A percentile compares a stretch with the other conserved stretches of the same genome.
phyloP scores from a whole-genome alignment of 768 basidiomycete species.

The Boletus pseudopeckii region DNA sequence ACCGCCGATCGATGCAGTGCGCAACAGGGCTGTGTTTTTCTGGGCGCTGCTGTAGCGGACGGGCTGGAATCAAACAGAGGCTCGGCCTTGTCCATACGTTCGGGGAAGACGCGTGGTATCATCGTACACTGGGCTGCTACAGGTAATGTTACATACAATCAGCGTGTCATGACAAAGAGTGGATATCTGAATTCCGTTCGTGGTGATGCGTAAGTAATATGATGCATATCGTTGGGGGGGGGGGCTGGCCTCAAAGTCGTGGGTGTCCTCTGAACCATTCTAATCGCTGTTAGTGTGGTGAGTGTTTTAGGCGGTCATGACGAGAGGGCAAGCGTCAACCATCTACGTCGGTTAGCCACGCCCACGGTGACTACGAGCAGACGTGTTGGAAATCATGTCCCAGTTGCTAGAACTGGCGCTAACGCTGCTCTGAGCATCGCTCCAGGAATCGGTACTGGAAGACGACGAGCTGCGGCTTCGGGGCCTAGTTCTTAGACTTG shows the following conservation, averaged over 20 bases:
- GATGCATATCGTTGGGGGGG: neutral
- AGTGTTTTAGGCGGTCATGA: neutral
- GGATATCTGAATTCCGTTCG: neutral
- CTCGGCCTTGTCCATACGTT: neutral
- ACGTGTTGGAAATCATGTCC: slow-evolving; percentile 25
- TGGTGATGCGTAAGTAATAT: neutral
- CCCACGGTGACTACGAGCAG: neutral
- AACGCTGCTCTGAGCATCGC: slow-evolving; percentile 24
- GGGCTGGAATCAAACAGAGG: neutral
- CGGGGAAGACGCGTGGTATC: neutral
- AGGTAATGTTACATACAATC: slow-evolving; percentile 2
- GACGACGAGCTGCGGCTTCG: slow-evolving; percentile 17
- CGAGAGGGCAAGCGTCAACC: neutral
- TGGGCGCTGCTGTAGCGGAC: too few relatives aligned
- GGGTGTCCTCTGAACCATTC: neutral
- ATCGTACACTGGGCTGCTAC: neutral
- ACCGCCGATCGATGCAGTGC: too few relatives aligned
- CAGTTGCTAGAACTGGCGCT: slow-evolving; percentile 12
- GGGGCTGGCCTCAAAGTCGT: neutral
- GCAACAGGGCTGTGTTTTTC: too few relatives aligned
- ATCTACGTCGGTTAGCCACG: neutral
- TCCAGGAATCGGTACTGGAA: slow-evolving; percentile 24
- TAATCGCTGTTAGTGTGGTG: neutral
- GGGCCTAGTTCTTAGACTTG: neutral
- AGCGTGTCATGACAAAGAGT: neutral